phyloP scores from a whole-genome alignment of 768 basidiomycete species.

The Mycena floridula region DNA sequence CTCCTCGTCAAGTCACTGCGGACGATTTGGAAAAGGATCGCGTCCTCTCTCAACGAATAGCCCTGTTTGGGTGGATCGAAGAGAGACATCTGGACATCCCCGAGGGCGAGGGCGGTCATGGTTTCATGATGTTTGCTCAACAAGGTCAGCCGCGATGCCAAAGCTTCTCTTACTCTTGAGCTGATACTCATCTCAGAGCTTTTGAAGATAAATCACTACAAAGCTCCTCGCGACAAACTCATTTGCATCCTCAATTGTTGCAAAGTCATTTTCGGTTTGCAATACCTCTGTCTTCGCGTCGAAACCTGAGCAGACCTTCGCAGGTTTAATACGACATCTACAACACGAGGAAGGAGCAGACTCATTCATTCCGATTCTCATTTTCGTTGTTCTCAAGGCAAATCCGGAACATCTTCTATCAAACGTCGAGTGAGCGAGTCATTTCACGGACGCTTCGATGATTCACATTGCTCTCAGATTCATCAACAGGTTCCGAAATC shows the following conservation, averaged over 20 bases:
- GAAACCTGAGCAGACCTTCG: conserved; percentile 1
- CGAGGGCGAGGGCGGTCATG: conserved; percentile 62
- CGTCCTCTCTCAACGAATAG: conserved; percentile 83
- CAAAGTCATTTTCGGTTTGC: conserved; percentile 97
- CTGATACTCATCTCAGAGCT: conserved; percentile 49
- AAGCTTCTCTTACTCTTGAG: background rate
- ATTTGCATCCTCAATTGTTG: conserved; percentile 97
- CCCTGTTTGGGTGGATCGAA: conserved; percentile 85
- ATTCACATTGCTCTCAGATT: conserved; percentile 47
- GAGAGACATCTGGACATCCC: conserved; percentile 90
- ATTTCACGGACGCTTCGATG: background rate
- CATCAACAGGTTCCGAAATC: conserved; percentile 91
- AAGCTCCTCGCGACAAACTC: conserved; percentile 95
- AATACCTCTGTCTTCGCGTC: conserved; percentile 5
- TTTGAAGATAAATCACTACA: conserved; percentile 96
- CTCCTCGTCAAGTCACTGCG: conserved; percentile 74
- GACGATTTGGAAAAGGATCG: conserved; percentile 97
- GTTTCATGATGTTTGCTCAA: conserved; percentile 85
- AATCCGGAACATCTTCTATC: conserved; percentile 91
- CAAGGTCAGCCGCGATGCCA: conserved; percentile 70
- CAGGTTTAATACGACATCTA: conserved; percentile 87
- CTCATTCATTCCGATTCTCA: conserved; percentile 90
- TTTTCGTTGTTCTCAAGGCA: conserved; percentile 90
- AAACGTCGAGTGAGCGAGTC: conserved; percentile 85
- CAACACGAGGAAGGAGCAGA: conserved; percentile 86